Evolutionary conservation across 2,329 filamentous ascomycete genomes (phyloP), one percentile per base, ranked within the genome.

Genomic region (Curvularia sp.): DNA sequence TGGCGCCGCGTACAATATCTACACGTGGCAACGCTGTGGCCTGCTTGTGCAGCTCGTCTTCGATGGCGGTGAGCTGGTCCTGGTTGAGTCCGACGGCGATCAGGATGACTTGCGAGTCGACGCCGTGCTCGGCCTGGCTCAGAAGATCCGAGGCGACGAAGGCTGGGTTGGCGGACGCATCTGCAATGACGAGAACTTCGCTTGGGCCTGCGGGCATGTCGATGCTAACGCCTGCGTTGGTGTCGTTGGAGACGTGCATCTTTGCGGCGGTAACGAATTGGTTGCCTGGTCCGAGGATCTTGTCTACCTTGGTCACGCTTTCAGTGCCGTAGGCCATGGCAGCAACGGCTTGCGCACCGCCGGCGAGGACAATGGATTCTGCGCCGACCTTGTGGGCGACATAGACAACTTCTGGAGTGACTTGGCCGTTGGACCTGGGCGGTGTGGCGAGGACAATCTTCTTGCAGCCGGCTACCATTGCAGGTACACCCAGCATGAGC

Each of bases 201-300:
- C 93, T 97, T 0, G 95, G 95, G 0, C 95, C 95, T 35, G 95
- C 95, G 10, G 95, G 95, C 95, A 99, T 99, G 75, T 99, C 95
- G 71, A 99, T 99, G 78, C 92, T 89, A 41, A 97, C 93, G 22
- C 92, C 91, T 12, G 95, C 95, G 60, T 93, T 96, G 44, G 95
- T 98, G 76, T 99, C 95, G 78, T 99, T 99, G 78, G 90, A 92
- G 43, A 99, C 95, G 69, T 93, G 85, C 95, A 99, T 99, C 86
- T 99, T 99, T 52, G 92, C 95, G 0, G 95, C 95, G 0, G 95
- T 99, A 41, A 99, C 95, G 74, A 98, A 99, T 78, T 98, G 95
- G 80, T 99, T 99, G 35, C 95, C 95, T 2, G 95, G 95, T 0
- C 95, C 95, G 12, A 98, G 87, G 68, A 99, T 97, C 86, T 99